phyloP scores from a whole-genome alignment of 345 rosid genomes.

The Abelmoschus esculentus region DNA sequence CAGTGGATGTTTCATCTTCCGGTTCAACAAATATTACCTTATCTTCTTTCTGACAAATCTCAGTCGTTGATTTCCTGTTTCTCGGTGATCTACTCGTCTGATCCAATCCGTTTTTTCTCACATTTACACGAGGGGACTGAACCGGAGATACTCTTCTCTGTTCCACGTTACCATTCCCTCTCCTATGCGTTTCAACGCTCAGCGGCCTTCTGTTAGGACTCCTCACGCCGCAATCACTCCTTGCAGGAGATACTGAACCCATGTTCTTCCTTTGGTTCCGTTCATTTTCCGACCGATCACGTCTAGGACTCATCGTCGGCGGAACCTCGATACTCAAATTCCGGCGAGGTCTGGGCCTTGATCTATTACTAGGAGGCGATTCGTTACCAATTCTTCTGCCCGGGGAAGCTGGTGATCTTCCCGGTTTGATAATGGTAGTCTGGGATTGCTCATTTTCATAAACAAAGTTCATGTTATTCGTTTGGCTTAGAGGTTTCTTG shows the following conservation, averaged over 20 bases:
- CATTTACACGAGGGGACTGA: conserved; percentile 33
- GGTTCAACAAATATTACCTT: conserved; percentile 15
- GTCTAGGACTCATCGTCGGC: conserved; percentile 35
- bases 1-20: conserved; percentile 46
- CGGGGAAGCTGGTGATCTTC: conserved; percentile 17
- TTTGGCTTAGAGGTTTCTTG: conserved; percentile 24
- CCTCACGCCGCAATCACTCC: conserved; percentile 36
- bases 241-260: conserved; percentile 30
- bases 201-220: conserved; percentile 47
- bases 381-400: conserved; percentile 23
- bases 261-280: conserved; percentile 32
- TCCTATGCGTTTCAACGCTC: conserved; percentile 35
- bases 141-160: conserved; percentile 44
- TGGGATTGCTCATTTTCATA: conserved; percentile 44
- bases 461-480: conserved; percentile 33
- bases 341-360: conserved; percentile 28
- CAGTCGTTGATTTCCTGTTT: conserved; percentile 25
- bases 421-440: conserved; percentile 39
- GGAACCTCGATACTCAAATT: conserved; percentile 22
- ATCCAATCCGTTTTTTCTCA: conserved; percentile 27
- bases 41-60: conserved; percentile 25
- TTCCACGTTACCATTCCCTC: conserved; percentile 27
- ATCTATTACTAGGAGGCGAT: conserved; percentile 32
- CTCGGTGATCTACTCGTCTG: conserved; percentile 32
- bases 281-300: conserved; percentile 30